Percentiles rank a stretch among this genome's conserved stretches.
Conservation (phyloP, 73 alveolate genomes). For the Tetrahymena thermophila region DNA sequence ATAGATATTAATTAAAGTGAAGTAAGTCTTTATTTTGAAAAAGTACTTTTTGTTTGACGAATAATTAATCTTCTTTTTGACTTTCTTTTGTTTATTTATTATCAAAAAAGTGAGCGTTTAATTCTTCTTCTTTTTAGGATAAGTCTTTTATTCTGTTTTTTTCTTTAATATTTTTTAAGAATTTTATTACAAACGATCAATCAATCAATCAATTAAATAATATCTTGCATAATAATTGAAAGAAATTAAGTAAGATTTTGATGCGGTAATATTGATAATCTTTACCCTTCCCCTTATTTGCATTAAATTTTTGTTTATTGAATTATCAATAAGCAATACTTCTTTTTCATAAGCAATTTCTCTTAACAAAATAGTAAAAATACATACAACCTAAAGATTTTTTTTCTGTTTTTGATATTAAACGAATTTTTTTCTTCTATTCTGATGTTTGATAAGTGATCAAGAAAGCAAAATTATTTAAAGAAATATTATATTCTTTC, state of each 20-base stretch:
- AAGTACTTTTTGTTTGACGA: neutral
- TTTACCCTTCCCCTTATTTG: neutral
- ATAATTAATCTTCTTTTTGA: neutral
- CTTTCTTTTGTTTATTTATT: neutral
- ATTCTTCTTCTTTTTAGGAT: neutral
- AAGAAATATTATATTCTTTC: neutral
- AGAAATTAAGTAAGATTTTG: neutral
- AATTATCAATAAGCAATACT: neutral
- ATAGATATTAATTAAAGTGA: neutral
- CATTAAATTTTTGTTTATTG: neutral
- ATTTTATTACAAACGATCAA: neutral
- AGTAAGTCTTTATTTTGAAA: neutral
- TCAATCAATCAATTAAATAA: neutral
- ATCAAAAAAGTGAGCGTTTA: neutral
- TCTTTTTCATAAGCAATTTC: neutral
- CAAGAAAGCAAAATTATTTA: neutral
- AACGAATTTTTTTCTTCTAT: neutral
- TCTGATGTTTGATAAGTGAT: neutral
- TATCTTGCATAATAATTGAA: neutral
- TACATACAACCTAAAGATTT: neutral
- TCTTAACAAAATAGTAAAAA: neutral
- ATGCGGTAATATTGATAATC: neutral
- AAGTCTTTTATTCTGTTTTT: neutral
- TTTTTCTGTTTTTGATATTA: neutral
- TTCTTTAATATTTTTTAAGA: neutral